Evolutionary conservation across 176 grass and related monocot genomes (phyloP), one percentile per base, ranked within the genome.

Genomic region (Cymbopogon citratus): DNA sequence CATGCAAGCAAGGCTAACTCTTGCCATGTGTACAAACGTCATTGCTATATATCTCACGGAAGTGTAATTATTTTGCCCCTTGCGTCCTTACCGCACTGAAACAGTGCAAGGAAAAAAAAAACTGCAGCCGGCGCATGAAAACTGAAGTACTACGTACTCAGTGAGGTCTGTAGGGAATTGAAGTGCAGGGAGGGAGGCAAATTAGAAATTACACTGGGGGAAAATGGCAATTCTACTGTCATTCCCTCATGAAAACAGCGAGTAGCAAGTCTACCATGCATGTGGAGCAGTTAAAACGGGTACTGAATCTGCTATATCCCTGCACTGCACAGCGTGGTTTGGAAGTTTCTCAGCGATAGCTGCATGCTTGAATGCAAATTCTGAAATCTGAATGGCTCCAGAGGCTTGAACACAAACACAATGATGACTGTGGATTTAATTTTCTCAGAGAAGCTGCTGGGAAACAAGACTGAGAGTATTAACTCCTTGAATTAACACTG

Each of bases 241-340:
- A 82, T 85, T 73, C 78, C 57, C 54, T 80, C 33, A 5, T 3
- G 41, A 60, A 46, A 73, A 28, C 78, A 78, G 85, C 16, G 25
- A 44, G 43, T 48, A 29, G 25, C 7, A 29, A 18, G 73, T 73
- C 81, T 89, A 45, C 79, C 83, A 78, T 78, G 79, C 83, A 78
- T 78, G 79, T 89, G 87, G 78, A 56, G 87, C 78, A 89, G 71
- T 71, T 85, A 81, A 77, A 73, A 21, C 19, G 23, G 41, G 70
- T 28, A 78, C 78, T 63, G 87, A 64, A 59, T 46, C 21, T 52
- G 31, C 35, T 40, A 73, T 25, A 73, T 25, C 56, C 56, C 56
- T 60, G 56, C 56, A 60, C 48, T 78, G 57, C 34, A 78, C 78
- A 75, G 83, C 56, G 56, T 39, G 54, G 41, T 73, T 82, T 89